phyloP scores from a whole-genome alignment of 1,284 basidiomycete genomes.

The Boletus albobrunnescens region DNA sequence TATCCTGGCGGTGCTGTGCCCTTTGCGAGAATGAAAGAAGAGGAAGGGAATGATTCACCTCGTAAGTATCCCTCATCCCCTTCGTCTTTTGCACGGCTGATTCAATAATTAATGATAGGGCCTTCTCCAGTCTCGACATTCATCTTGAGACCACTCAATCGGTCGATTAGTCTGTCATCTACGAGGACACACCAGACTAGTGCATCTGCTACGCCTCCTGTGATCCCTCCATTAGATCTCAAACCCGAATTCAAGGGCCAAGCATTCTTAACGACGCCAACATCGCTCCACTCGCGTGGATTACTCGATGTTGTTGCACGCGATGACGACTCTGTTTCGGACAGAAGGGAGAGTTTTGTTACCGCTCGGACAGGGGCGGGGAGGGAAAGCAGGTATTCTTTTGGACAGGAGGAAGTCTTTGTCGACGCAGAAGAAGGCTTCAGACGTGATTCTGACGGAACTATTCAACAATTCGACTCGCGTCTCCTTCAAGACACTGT shows the following conservation, averaged over 20 bases:
- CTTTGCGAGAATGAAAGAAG: conserved; percentile 28
- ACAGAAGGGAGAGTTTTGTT: conserved; percentile 57
- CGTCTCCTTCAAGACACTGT: conserved; percentile 16
- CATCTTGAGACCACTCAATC: conserved; percentile 33
- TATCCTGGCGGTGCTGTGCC: conserved; percentile 17
- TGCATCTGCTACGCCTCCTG: conserved; percentile 38
- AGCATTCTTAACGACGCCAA: conserved; percentile 34
- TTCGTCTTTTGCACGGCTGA: conserved; percentile 6
- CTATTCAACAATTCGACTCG: conserved; percentile 18
- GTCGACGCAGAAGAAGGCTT: conserved; percentile 36
- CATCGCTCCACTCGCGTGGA: conserved; percentile 31
- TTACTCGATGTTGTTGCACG: conserved; percentile 31
- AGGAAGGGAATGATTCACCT: conserved; percentile 30
- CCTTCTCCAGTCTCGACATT: conserved; percentile 35
- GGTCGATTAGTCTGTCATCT: conserved; percentile 42
- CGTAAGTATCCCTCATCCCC: conserved; percentile 17
- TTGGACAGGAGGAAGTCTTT: conserved; percentile 30
- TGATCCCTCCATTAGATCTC: conserved; percentile 55
- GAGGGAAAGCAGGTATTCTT: conserved; percentile 32
- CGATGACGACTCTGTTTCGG: conserved; percentile 43
- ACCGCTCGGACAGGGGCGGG: conserved; percentile 43
- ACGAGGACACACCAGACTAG: conserved; percentile 51
- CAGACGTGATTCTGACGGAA: conserved; percentile 22
- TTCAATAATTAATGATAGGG: conserved; percentile 14
- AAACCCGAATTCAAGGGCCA: conserved; percentile 50